These are phyloP conservation scores for Curvularia sp. DNA, from an alignment of 2,329 filamentous ascomycete species.

Conservation along the genomic window DNA sequence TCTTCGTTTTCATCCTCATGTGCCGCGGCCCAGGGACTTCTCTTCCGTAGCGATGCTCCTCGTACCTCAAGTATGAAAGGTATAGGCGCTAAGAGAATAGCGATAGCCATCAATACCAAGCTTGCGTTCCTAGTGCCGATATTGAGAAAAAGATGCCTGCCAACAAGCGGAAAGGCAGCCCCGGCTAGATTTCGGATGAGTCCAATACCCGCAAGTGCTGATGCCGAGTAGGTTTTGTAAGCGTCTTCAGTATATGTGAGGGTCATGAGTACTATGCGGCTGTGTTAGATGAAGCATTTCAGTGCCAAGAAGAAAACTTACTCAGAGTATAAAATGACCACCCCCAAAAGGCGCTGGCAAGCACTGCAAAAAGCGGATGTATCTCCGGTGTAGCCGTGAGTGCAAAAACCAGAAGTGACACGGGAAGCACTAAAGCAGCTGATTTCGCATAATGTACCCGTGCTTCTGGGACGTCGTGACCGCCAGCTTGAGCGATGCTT, in stretches of 20 bases:
- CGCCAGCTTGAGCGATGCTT: slow-evolving; percentile 40
- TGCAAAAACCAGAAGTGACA: slow-evolving; percentile 49
- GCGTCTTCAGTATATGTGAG: slow-evolving; percentile 59
- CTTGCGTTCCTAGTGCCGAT: slow-evolving; percentile 43
- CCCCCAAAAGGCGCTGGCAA: slow-evolving; percentile 59
- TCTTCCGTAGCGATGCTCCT: slow-evolving; percentile 44
- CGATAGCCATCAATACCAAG: slow-evolving; percentile 39
- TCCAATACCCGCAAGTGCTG: slow-evolving; percentile 52
- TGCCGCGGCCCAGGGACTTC: slow-evolving; percentile 50
- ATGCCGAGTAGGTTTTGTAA: slow-evolving; percentile 55
- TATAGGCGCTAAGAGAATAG: slow-evolving; percentile 41
- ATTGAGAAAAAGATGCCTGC: slow-evolving; percentile 39
- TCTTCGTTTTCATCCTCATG: slow-evolving; percentile 43
- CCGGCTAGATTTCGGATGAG: slow-evolving; percentile 50
- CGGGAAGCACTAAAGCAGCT: slow-evolving; percentile 49
- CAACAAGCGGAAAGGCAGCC: slow-evolving; percentile 44
- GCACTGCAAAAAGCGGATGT: slow-evolving; percentile 55
- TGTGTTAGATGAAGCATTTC: not conserved
- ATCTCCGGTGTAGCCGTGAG: slow-evolving; percentile 38
- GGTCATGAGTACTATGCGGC: slow-evolving; percentile 52
- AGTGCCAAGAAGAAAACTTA: slow-evolving; percentile 9
- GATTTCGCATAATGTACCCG: slow-evolving; percentile 51
- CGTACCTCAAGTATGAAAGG: slow-evolving; percentile 45
- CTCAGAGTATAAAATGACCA: slow-evolving; percentile 59
- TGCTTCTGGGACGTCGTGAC: slow-evolving; percentile 53